phyloP scores from a whole-genome alignment of 2,329 filamentous ascomycete species.

The Neonectria punicea region DNA sequence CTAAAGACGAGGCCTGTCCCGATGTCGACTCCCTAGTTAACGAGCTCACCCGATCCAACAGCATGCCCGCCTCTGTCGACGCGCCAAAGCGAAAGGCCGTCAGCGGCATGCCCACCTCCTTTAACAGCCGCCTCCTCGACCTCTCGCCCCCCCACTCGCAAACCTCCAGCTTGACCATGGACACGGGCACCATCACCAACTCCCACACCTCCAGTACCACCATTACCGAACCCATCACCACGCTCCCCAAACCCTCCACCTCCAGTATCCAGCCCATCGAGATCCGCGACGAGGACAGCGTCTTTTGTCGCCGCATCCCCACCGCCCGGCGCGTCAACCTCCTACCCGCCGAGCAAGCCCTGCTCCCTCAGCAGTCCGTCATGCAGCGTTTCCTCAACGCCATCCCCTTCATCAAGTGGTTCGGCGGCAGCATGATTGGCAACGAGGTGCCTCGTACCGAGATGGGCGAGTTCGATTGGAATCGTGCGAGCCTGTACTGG shows the following conservation, averaged over 20 bases:
- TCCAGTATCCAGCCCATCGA: conserved; percentile 44
- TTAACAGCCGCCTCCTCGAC: conserved; percentile 52
- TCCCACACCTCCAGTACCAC: conserved; percentile 58
- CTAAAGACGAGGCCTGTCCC: conserved; percentile 71
- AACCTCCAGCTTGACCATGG: conserved; percentile 66
- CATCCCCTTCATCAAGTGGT: conserved; percentile 78
- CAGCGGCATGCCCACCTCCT: conserved; percentile 49
- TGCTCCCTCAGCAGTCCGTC: conserved; percentile 74
- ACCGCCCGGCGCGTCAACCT: conserved; percentile 73
- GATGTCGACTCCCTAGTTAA: conserved; percentile 56
- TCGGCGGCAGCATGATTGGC: conserved; percentile 78
- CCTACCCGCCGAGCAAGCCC: conserved; percentile 75
- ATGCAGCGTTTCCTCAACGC: conserved; percentile 71
- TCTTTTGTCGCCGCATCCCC: conserved; percentile 72
- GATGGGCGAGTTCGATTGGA: conserved; percentile 81
- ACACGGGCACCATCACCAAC: conserved; percentile 63
- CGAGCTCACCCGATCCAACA: conserved; percentile 49
- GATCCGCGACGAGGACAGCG: conserved; percentile 49
- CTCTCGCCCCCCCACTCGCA: conserved; percentile 58
- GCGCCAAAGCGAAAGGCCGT: conserved; percentile 44
- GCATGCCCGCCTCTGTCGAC: conserved; percentile 46
- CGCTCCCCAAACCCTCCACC: conserved; percentile 28
- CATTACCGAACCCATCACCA: conserved; percentile 48
- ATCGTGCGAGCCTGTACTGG: conserved; percentile 73
- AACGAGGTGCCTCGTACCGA: conserved; percentile 79